Evolutionary conservation across 2,329 filamentous ascomycete species (phyloP), one percentile per base, ranked within the genome.

Genomic region (Cladosporium sp.): DNA sequence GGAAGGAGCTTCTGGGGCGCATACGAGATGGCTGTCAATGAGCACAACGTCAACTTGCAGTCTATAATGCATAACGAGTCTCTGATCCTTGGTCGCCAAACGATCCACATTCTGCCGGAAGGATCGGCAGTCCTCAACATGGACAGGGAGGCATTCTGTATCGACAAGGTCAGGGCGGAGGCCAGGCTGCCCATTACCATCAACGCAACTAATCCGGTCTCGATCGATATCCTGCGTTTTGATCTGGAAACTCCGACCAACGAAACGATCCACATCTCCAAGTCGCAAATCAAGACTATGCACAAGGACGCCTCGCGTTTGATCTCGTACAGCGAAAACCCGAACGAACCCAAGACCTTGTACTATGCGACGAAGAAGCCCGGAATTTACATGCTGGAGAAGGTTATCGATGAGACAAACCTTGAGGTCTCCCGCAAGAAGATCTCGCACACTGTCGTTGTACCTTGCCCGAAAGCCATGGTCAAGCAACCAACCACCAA

Each of bases 21-120:
- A 5, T 86, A 89, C 63, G 93, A 99, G 71, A 73, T 96, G 54
- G 89, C 92, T 45, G 86, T 99, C 58, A 93, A 89, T n/a, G 95
- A 96, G 68, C 84, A 87, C 58, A 89, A 85, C 64, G 92, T 99
- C 66, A 95, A 95, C 65, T 83, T 91, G 13, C 87, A 86, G 22
- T 85, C 81, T 55, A 91, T 99, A 56, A 76, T 96, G 54, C 89
- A 96, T 67, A 96, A 97, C 67, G 82, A 89, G 27, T 96, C 91
- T 18, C 79, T 97, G 63, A 97, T 99, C 57, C 80, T 96, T 72
- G 93, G 93, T 64, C 93, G 90, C 68, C 91, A 97, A 72, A 95
- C 96, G 61, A 92, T 99, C 70, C 93, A 99, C 66, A 96, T 99
- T 64, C 76, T 99, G 50, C 93, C 93, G 2, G 93, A 99, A 75